These are phyloP conservation scores for Microcos paniculata DNA, from an alignment of 345 rosid genomes.

Conservation along the genomic window DNA sequence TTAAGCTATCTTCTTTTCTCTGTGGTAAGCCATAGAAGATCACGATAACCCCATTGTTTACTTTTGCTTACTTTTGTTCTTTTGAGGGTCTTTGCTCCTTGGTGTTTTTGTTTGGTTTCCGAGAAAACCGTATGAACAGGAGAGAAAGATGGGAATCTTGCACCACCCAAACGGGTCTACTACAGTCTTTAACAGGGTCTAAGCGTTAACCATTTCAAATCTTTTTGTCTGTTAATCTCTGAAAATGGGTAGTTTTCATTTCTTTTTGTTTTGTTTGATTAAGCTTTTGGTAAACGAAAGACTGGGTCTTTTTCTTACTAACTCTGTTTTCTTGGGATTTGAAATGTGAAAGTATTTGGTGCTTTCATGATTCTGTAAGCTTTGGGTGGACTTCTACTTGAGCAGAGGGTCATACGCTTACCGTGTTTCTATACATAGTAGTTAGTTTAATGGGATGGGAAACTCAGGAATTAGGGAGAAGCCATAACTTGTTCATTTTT, in stretches of 20 bases:
- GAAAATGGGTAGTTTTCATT: background rate
- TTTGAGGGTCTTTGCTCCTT: background rate
- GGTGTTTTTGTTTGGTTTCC: conserved; percentile 19
- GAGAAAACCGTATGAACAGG: conserved; percentile 13
- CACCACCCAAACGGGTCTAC: conserved; percentile 11
- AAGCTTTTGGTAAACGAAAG: background rate
- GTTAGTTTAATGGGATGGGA: background rate
- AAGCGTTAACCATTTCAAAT: background rate
- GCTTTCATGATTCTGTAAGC: background rate
- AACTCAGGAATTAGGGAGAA: background rate
- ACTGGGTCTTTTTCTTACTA: background rate
- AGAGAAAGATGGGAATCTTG: conserved; percentile 17
- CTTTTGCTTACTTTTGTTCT: background rate
- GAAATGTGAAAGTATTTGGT: conserved; percentile 2
- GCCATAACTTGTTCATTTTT: background rate
- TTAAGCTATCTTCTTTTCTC: background rate
- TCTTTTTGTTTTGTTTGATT: background rate
- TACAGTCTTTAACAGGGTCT: background rate
- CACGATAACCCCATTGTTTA: background rate
- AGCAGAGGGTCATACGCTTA: background rate
- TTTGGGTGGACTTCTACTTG: background rate
- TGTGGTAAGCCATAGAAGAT: background rate
- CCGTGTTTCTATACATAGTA: background rate
- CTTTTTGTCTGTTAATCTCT: background rate
- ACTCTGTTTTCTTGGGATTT: background rate